These are phyloP conservation scores for Claviceps fusiformis DNA, from an alignment of 2,329 filamentous ascomycete genomes.

Conservation along the genomic window DNA sequence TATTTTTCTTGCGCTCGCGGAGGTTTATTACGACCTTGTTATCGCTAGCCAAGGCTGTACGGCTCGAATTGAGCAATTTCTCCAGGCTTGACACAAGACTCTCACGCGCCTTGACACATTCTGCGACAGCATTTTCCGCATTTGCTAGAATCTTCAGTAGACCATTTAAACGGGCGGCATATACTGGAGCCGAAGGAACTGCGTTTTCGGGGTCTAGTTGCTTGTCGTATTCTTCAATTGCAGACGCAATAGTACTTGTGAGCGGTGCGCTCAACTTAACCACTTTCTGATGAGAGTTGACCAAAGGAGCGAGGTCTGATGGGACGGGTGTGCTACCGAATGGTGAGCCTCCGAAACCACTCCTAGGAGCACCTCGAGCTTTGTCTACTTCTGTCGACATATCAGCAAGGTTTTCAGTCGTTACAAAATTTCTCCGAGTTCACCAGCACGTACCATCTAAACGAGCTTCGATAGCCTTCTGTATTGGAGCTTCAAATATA, in stretches of 20 bases:
- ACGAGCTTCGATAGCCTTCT: conserved; percentile 65
- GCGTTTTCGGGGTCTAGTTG: conserved; percentile 57
- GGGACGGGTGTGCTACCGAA: conserved; percentile 51
- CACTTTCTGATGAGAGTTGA: conserved; percentile 58
- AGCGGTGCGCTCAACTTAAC: conserved; percentile 58
- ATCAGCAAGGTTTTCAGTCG: background rate
- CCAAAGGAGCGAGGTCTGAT: conserved; percentile 62
- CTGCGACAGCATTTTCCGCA: conserved; percentile 78
- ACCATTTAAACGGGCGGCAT: conserved; percentile 77
- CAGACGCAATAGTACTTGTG: conserved; percentile 53
- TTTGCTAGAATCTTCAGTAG: conserved; percentile 80
- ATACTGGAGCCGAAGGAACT: conserved; percentile 72
- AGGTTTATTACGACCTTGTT: conserved; percentile 52
- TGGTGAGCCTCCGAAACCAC: conserved; percentile 41
- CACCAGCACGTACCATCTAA: conserved; percentile 51
- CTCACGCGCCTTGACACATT: conserved; percentile 75
- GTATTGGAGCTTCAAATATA: conserved; percentile 72
- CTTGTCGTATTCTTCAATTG: conserved; percentile 74
- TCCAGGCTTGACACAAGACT: conserved; percentile 69
- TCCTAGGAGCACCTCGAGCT: conserved; percentile 36
- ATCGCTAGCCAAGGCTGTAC: conserved; percentile 55
- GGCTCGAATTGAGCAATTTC: conserved; percentile 64
- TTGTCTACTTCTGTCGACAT: conserved; percentile 46
- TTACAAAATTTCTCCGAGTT: too few relatives aligned
- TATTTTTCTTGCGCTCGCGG: conserved; percentile 50